These are phyloP conservation scores for Russula ochroleuca DNA, from an alignment of 768 basidiomycete genomes.

Conservation along the genomic window DNA sequence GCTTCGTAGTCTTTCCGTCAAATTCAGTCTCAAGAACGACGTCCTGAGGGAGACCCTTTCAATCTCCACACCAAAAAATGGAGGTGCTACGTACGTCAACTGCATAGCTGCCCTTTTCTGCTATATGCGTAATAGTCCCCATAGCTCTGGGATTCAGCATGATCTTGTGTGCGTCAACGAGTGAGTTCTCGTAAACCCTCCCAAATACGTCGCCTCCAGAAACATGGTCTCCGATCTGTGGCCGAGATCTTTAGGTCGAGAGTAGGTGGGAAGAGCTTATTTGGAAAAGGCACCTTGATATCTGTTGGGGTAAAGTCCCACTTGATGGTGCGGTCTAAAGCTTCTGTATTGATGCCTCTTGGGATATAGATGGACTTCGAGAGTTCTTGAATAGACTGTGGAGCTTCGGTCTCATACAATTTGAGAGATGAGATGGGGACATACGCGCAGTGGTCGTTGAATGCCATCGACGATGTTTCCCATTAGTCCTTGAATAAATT, in stretches of 20 bases:
- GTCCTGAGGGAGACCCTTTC: slow-evolving; percentile 50
- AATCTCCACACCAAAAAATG: slow-evolving; percentile 5
- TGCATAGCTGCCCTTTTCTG: slow-evolving; percentile 89
- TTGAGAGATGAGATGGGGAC: slow-evolving; percentile 32
- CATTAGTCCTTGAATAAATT: slow-evolving; percentile 72
- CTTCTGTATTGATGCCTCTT: slow-evolving; percentile 96
- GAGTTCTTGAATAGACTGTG: slow-evolving; percentile 84
- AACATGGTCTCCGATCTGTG: slow-evolving; percentile 90
- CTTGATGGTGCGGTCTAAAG: slow-evolving; percentile 78
- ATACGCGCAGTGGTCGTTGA: slow-evolving; percentile 83
- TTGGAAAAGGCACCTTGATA: slow-evolving; percentile 54
- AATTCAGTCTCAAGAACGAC: slow-evolving; percentile 96
- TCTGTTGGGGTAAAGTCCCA: slow-evolving; percentile 93
- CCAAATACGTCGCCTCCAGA: slow-evolving; percentile 97
- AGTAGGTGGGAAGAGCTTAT: neutral
- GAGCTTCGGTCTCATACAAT: slow-evolving; percentile 10
- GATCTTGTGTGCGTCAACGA: slow-evolving; percentile 95
- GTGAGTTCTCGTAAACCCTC: slow-evolving; percentile 92
- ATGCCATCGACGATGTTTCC: slow-evolving; percentile 99
- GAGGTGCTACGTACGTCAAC: slow-evolving; percentile 57
- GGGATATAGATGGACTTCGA: slow-evolving; percentile 99
- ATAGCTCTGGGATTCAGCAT: slow-evolving; percentile 92
- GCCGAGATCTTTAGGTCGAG: slow-evolving; percentile 3
- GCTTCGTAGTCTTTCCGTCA: slow-evolving; percentile 87
- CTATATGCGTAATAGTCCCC: slow-evolving; percentile 90